These are phyloP conservation scores for Tuber magnatum DNA, from an alignment of 495 filamentous ascomycete genomes.

Conservation along the genomic window DNA sequence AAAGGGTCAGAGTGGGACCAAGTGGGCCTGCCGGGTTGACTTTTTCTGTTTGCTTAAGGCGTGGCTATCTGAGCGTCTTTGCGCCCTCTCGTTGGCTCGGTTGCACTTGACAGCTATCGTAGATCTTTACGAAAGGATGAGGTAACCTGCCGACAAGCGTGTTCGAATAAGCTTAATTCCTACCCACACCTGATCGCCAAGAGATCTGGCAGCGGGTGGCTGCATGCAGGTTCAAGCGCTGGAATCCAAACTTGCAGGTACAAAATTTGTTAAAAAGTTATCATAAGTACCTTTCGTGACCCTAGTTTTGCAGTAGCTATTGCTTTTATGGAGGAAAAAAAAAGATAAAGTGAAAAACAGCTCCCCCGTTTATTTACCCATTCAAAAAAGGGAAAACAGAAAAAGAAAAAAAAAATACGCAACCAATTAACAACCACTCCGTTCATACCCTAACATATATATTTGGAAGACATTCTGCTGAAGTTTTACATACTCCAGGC, in stretches of 20 bases:
- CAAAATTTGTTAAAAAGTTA: too few relatives aligned
- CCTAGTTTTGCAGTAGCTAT: background rate
- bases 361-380: background rate
- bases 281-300: background rate
- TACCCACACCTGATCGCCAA: background rate
- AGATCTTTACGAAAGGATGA: background rate
- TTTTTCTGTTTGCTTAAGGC: too few relatives aligned
- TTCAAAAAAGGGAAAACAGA: background rate
- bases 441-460: constrained; percentile 9
- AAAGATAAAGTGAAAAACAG: too few relatives aligned
- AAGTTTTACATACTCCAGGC: background rate
- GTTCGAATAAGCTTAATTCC: background rate
- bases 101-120: too few relatives aligned
- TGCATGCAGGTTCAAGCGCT: background rate
- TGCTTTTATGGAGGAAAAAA: too few relatives aligned
- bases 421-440: background rate
- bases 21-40: too few relatives aligned
- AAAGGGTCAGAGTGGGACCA: too few relatives aligned
- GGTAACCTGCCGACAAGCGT: background rate
- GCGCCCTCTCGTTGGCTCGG: too few relatives aligned
- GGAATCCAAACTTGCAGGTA: too few relatives aligned
- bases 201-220: background rate
- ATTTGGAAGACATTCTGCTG: background rate
- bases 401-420: background rate
- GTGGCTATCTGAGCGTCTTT: too few relatives aligned